Base-by-base conservation (phyloP, 2,329 filamentous ascomycete genomes). In the Fusarium sp. region DNA sequence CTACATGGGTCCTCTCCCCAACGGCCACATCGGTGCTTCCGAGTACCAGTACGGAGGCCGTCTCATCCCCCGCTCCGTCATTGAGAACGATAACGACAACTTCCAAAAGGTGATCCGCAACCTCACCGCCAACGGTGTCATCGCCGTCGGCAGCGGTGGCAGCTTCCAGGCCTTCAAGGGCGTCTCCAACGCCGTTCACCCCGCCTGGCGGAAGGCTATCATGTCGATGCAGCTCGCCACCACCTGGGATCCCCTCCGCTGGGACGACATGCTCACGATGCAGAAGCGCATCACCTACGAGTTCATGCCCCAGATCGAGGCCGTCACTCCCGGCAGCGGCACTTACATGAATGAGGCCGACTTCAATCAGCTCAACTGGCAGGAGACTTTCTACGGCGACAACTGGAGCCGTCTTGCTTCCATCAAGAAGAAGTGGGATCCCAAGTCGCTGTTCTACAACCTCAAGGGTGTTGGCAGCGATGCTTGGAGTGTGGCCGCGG, bases 271-370 rank as follows among this genome's bases (percentile, higher is more conserved):
- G 80, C 31, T 79, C 2, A 77, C 76, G 31, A 73, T 73, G 5
- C 81, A 83, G 69, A 74, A 80, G 65, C 74, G 71, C 16, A 82
- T 82, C 27, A 82, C 80, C 0, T 36, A 80, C 10, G 76, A 78
- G 16, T 67, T 80, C 4, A 74, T 77, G 72, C 78, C 79, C 2
- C 58, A 78, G 25, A 69, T 82, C 18, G 77, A 78, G 18, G 76
- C 73, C 1, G 80, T 84, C 4, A 85, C 85, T 0, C 85, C 86
- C 0, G 82, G 81, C 0, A 81, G 82, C 6, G 86, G 85, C 2
- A 79, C 83, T 2, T 88, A 89, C 75, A 82, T 87, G 82, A 89
- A 88, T 71, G 88, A 91, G 80, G 87, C 84, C 1, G 84, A 88
- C 75, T 86, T 86, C 45, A 79, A 80, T 33, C 82, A 87, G 77